Conservation (phyloP, 768 basidiomycete species). For the Boletus rufocinnamomeus region DNA sequence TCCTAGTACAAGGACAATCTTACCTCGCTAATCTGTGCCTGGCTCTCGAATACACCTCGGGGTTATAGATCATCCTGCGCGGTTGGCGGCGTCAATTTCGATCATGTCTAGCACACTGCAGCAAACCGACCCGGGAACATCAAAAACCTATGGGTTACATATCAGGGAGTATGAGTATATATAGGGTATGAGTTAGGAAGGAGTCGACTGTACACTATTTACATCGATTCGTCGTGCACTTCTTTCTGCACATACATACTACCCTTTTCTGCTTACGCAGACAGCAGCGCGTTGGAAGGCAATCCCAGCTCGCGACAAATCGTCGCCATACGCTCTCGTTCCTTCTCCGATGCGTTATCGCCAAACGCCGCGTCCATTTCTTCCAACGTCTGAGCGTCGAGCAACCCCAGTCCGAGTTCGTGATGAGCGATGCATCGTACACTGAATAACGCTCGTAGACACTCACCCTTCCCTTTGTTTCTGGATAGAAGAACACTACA, state of each 20-base stretch:
- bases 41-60: too few species aligned
- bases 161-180: too few species aligned
- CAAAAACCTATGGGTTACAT: too few species aligned
- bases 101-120: too few species aligned
- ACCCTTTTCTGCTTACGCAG: conserved; percentile 9
- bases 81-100: not conserved
- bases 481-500: conserved; percentile 31
- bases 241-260: too few species aligned
- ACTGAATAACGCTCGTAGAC: not conserved
- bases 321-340: conserved; percentile 29
- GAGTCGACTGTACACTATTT: too few species aligned
- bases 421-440: not conserved
- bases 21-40: not conserved
- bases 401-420: not conserved
- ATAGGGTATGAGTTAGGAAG: too few species aligned
- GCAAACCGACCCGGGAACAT: too few species aligned
- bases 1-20: too few species aligned
- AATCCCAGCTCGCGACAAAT: conserved; percentile 34
- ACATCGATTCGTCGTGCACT: not conserved
- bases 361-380: conserved; percentile 38
- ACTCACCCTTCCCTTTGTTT: conserved; percentile 37
- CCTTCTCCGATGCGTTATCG: conserved; percentile 29
- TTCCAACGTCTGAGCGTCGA: conserved; percentile 36
- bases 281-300: conserved; percentile 27
- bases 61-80: not conserved